Base-by-base conservation (phyloP, 2,329 filamentous ascomycete species). In the Curvularia hawaiiensis region DNA sequence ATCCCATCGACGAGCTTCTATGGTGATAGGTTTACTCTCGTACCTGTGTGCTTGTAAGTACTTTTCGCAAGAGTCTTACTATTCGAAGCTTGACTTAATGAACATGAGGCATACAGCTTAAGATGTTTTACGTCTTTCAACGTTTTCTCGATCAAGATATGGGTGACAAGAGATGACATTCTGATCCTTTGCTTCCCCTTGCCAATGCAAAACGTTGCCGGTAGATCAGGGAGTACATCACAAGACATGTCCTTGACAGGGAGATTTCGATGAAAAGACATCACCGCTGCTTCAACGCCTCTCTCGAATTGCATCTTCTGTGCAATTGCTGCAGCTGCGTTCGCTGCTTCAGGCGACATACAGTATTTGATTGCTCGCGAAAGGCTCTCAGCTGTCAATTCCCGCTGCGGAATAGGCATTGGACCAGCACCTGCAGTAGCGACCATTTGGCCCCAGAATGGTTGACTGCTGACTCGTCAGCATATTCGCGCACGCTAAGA, bases 251-350 rank as follows among this genome's bases (percentile, higher is more conserved):
- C 26, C 10, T 3, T 26, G 12, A 24, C 3, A 9, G 49, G 49
- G 3, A 96, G 78, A 54, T 75, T 73, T 10, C 71, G 75, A 62
- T 83, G 79, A 57, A 84, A 83, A 2, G 74, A 78, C 38, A 77
- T 69, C 3, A 78, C 80, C 1, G 79, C 80, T 2, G 68, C 60
- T 12, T 76, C 59, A 9, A 76, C 76, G 1, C 80, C 81, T 1
- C 68, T 69, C 59, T 83, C 82, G 3, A 58, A 54, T 12, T 73
- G 70, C 69, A 83, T 82, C 31, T 71, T 78, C 28, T 67, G 48
- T 0, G 78, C 72, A 12, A 83, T 70, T 1, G 71, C 68, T 3
- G 70, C 62, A 0, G 80, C 82, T 4, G 74, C 70, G 4, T 64
- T 62, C 10, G 67, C 63, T 10, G 75, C 77, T 40, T 77, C 70